phyloP scores from a whole-genome alignment of 108 stramenopile genomes.

The Nitzschia palea region DNA sequence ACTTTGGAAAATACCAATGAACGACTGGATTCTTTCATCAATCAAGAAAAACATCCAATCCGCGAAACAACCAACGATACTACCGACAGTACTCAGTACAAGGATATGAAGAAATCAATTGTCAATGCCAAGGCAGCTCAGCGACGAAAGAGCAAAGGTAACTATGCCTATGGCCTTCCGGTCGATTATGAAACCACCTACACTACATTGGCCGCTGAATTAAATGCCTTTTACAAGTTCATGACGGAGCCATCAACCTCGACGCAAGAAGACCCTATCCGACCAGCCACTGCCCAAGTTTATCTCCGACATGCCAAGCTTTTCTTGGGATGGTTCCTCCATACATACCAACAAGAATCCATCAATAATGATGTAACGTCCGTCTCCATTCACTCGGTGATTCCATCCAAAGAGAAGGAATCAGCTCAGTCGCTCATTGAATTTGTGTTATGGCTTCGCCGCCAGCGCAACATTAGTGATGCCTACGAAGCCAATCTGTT shows the following conservation, averaged over 20 bases:
- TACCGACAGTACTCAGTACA: no score
- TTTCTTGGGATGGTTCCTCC: constrained; percentile 69
- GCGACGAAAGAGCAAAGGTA: constrained; percentile 21
- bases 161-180: constrained; percentile 64
- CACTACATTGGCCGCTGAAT: constrained; percentile 44
- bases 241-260: constrained; percentile 72
- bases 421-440: constrained; percentile 64
- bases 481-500: constrained; percentile 87
- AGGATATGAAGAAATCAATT: constrained; percentile 9
- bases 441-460: constrained; percentile 78
- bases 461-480: constrained; percentile 54
- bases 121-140: constrained; percentile 67
- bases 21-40: no score
- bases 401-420: constrained; percentile 64
- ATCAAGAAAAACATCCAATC: no score
- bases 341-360: background rate
- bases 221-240: constrained; percentile 62
- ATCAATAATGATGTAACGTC: background rate
- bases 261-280: constrained; percentile 67
- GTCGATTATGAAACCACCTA: constrained; percentile 20
- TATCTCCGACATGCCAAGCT: constrained; percentile 77
- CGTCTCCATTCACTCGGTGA: constrained; percentile 58
- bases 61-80: no score
- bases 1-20: no score
- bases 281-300: constrained; percentile 72